These are phyloP conservation scores for Garcia nutans DNA, from an alignment of 345 rosid genomes.

Conservation along the genomic window DNA sequence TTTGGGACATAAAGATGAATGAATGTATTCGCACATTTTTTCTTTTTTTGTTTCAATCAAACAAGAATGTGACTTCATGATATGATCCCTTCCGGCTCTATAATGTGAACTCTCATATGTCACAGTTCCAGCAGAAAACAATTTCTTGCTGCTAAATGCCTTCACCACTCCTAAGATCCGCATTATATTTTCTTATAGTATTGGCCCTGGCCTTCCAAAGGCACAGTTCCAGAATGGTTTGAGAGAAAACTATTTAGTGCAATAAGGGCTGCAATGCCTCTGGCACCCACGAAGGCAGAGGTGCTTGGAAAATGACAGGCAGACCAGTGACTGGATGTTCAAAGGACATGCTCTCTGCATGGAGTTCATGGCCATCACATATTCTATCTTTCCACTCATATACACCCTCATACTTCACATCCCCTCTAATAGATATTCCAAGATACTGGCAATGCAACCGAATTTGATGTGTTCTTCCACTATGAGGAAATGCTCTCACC, in stretches of 20 bases:
- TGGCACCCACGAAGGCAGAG: conserved; percentile 68
- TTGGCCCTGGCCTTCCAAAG: neutral
- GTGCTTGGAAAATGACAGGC: conserved; percentile 46
- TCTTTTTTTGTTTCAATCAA: too few relatives aligned
- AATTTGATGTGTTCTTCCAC: conserved; percentile 93
- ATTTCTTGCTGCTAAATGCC: neutral
- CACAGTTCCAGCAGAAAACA: neutral
- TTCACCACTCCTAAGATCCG: neutral
- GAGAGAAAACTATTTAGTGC: conserved; percentile 9
- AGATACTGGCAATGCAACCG: conserved; percentile 89
- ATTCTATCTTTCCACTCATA: conserved; percentile 62
- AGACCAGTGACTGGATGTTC: conserved; percentile 66
- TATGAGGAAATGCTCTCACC: conserved; percentile 71
- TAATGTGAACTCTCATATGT: neutral
- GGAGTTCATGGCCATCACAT: conserved; percentile 68
- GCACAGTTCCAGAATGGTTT: neutral
- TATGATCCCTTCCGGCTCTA: neutral
- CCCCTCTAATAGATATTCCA: conserved; percentile 76
- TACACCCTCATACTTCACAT: conserved; percentile 84
- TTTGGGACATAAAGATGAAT: too few relatives aligned
- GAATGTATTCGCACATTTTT: too few relatives aligned
- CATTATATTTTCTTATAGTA: neutral
- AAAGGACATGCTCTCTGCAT: conserved; percentile 77
- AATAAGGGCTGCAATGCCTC: conserved; percentile 19
- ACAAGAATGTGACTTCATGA: too few relatives aligned